These are phyloP conservation scores for Pinus albicaulis DNA, from an alignment of 75 land plant species.

Conservation along the genomic window DNA sequence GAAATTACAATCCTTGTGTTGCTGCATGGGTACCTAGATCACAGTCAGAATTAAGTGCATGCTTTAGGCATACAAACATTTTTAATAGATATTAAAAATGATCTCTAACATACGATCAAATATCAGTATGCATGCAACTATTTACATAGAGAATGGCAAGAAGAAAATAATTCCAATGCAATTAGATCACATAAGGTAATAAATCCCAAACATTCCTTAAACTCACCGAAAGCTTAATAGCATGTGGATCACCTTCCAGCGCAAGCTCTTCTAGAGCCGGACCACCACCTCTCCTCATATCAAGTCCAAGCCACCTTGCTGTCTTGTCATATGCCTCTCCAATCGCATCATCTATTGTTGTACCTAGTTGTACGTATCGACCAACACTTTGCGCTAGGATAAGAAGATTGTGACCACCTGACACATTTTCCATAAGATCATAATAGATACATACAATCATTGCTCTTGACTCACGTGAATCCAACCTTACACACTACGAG, in stretches of 20 bases:
- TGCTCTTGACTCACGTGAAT: too few relatives aligned
- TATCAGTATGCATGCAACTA: not conserved
- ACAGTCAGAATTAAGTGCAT: not conserved
- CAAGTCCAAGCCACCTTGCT: conserved; percentile 97
- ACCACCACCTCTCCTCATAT: conserved; percentile 92
- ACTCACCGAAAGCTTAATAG: conserved; percentile 75
- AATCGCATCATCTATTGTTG: conserved; percentile 99
- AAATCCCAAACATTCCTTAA: not conserved
- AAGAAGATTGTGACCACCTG: conserved; percentile 98
- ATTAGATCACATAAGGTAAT: not conserved
- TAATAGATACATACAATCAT: too few relatives aligned
- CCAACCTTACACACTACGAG: too few relatives aligned
- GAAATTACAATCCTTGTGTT: conserved; percentile 87
- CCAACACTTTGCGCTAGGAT: conserved; percentile 88
- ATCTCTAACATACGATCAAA: not conserved
- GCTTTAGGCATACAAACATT: not conserved
- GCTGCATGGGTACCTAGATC: conserved; percentile 79
- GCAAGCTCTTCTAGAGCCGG: conserved; percentile 97
- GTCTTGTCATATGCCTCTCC: conserved; percentile 99
- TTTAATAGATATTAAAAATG: not conserved
- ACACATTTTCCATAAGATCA: not conserved
- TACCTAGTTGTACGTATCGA: conserved; percentile 92
- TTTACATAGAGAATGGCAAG: not conserved
- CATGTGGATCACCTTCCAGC: conserved; percentile 71
- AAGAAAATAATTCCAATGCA: too few relatives aligned